A percentile compares a stretch with the other conserved stretches of the same genome.
Conservation (phyloP, 2,329 filamentous ascomycete species). For the Fusarium secorum region DNA sequence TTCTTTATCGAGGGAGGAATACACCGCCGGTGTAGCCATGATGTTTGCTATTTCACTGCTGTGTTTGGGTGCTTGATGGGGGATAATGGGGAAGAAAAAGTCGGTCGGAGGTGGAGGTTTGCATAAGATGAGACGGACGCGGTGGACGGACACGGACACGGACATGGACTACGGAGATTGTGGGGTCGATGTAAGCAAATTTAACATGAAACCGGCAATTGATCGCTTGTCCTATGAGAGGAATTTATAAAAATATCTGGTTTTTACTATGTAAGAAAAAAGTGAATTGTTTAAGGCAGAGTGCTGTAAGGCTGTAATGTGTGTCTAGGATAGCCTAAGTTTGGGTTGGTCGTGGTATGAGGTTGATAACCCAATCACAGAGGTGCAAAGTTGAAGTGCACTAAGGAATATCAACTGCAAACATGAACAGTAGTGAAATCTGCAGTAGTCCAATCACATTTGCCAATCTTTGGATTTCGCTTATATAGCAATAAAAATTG, state of each 20-base stretch:
- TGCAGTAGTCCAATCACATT: fast-evolving
- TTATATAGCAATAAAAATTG: fast-evolving
- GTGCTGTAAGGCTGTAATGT: background rate
- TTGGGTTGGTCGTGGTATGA: background rate
- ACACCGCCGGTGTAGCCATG: slow-evolving; percentile 23
- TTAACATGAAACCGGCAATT: slow-evolving; percentile 16
- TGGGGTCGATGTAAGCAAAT: slow-evolving; percentile 13
- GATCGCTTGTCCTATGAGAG: background rate
- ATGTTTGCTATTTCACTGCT: background rate
- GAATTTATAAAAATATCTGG: background rate
- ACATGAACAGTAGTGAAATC: fast-evolving
- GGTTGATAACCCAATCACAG: background rate
- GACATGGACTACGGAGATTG: slow-evolving; percentile 29
- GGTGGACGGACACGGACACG: slow-evolving; percentile 16
- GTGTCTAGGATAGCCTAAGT: fast-evolving
- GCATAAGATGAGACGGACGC: background rate
- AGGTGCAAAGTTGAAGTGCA: background rate
- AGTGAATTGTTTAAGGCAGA: background rate
- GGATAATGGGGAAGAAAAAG: background rate
- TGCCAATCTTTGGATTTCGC: too few species aligned
- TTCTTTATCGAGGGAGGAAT: slow-evolving; percentile 30
- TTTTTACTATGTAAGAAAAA: background rate
- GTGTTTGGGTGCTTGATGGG: too few species aligned
- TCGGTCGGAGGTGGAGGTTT: background rate
- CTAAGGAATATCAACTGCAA: background rate